phyloP scores from a whole-genome alignment of 495 filamentous ascomycete species.

The Bathelium albidoporum region DNA sequence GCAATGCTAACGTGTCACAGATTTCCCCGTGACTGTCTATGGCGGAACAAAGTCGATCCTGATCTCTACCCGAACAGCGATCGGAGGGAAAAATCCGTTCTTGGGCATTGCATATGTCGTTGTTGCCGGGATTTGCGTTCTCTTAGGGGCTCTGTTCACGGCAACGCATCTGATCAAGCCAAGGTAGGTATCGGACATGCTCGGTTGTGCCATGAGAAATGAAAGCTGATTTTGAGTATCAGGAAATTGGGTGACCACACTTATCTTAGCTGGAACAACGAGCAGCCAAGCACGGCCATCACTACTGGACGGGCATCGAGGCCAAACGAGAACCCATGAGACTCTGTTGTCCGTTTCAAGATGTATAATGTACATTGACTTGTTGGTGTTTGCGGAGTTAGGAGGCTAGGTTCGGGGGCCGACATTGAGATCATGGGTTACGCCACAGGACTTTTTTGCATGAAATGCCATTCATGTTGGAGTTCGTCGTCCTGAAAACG shows the following conservation, averaged over 20 bases:
- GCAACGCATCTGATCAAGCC: constrained; percentile 83
- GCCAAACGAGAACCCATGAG: constrained; percentile 19
- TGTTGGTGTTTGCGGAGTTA: constrained; percentile 1
- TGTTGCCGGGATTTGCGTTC: constrained; percentile 82
- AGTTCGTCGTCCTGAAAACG: not conserved
- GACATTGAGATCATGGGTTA: not conserved
- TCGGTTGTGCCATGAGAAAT: not conserved
- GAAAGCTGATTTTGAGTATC: constrained; percentile 4
- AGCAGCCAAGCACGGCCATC: constrained; percentile 53
- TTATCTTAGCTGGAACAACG: constrained; percentile 95
- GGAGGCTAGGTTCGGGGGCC: not conserved
- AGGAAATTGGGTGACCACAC: constrained; percentile 97
- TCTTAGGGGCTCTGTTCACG: constrained; percentile 81
- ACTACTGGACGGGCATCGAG: constrained; percentile 38
- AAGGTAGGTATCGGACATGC: constrained; percentile 42
- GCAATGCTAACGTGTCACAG: constrained; percentile 32
- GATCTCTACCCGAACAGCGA: constrained; percentile 83
- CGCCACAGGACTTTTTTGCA: not conserved
- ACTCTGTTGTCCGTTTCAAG: constrained; percentile 18
- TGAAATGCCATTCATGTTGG: not conserved
- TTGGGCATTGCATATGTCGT: constrained; percentile 93
- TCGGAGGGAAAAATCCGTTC: constrained; percentile 93
- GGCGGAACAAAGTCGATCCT: constrained; percentile 91
- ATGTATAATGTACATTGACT: constrained; percentile 10
- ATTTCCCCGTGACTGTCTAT: constrained; percentile 71